Evolutionary conservation across 176 grass and related monocot genomes (phyloP).

Genomic region (Aegilops longissima): DNA sequence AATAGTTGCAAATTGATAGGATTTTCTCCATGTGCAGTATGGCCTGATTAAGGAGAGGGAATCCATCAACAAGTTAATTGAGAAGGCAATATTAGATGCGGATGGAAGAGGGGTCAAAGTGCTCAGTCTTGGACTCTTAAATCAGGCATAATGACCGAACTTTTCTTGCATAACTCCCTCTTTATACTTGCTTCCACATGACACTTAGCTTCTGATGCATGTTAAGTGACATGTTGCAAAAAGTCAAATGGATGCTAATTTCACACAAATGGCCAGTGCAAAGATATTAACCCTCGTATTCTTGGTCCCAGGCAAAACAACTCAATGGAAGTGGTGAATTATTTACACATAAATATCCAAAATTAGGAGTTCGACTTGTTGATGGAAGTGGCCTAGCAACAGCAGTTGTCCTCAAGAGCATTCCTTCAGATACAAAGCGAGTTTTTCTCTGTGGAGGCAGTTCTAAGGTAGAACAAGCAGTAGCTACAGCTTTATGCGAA

Average conservation of each 20-base stretch:
- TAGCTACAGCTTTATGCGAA: conserved; percentile 64
- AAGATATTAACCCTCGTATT: conserved; percentile 9
- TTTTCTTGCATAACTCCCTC: not conserved
- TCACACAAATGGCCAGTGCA: not conserved
- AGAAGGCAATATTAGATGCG: conserved; percentile 85
- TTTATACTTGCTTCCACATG: not conserved
- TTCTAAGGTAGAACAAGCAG: conserved; percentile 61
- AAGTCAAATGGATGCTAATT: not conserved
- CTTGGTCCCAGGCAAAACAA: conserved; percentile 48
- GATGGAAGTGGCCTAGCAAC: conserved; percentile 93
- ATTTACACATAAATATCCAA: conserved; percentile 72
- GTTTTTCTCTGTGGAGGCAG: conserved; percentile 52
- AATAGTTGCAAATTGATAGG: conserved; percentile 20
- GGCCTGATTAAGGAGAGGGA: conserved; percentile 56
- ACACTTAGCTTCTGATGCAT: not conserved
- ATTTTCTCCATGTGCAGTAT: conserved; percentile 61
- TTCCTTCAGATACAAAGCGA: conserved; percentile 53
- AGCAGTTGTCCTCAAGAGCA: conserved; percentile 63
- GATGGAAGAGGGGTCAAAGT: conserved; percentile 66
- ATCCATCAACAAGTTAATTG: conserved; percentile 77
- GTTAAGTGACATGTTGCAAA: not conserved
- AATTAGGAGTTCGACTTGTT: conserved; percentile 75
- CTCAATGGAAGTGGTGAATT: conserved; percentile 76
- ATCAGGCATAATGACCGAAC: conserved; percentile 55
- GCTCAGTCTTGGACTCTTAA: conserved; percentile 79